Evolutionary conservation across 2,329 filamentous ascomycete species (phyloP).

Genomic region (Diplodia sapinea): DNA sequence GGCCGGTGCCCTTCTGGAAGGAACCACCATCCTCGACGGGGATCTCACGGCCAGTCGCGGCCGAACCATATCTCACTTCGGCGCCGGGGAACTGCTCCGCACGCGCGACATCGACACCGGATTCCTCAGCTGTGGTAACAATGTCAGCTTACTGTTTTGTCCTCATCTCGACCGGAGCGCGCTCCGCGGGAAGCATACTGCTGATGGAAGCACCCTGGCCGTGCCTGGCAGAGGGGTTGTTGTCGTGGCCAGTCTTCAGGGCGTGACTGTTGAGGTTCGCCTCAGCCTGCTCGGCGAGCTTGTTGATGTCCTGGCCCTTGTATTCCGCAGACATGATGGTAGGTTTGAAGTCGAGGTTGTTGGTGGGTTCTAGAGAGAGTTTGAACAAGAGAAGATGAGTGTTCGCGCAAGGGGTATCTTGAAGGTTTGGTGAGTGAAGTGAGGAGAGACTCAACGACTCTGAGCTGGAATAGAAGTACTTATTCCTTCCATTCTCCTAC

Average conservation of each 20-base stretch:
- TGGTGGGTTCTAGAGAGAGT: background rate
- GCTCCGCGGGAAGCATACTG: conserved; percentile 40
- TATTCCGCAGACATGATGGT: conserved; percentile 17
- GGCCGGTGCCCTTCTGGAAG: conserved; percentile 49
- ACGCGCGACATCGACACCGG: conserved; percentile 54
- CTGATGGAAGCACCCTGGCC: conserved; percentile 41
- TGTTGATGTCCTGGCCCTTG: conserved; percentile 34
- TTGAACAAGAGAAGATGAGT: background rate
- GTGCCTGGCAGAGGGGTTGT: no score
- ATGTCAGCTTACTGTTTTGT: background rate
- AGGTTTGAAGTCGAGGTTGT: background rate
- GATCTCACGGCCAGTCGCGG: conserved; percentile 54
- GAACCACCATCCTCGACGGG: conserved; percentile 54
- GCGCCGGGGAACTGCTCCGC: conserved; percentile 53
- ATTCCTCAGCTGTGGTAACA: conserved; percentile 49
- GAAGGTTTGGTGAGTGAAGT: background rate
- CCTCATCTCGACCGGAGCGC: no score
- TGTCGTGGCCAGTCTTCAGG: conserved; percentile 42
- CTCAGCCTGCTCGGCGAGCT: conserved; percentile 56
- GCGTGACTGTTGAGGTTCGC: conserved; percentile 53
- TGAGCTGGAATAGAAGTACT: background rate
- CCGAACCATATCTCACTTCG: conserved; percentile 51
- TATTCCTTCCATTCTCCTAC: background rate
- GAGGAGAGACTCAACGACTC: background rate
- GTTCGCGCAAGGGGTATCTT: background rate